phyloP scores from a whole-genome alignment of 1,284 basidiomycete genomes.

The Peniophora sp. region DNA sequence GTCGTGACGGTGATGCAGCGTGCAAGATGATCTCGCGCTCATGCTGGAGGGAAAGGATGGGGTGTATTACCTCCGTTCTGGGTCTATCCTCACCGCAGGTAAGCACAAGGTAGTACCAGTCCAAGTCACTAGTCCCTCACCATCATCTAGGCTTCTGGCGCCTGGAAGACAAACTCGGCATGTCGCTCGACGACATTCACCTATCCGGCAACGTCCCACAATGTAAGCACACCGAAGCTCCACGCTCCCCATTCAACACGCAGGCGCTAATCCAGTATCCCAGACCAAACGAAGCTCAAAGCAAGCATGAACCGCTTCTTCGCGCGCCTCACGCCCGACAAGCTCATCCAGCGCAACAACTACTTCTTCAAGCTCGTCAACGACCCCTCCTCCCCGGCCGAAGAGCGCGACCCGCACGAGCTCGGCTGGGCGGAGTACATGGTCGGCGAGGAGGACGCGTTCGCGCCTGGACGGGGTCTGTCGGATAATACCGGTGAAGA shows the following conservation, averaged over 20 bases:
- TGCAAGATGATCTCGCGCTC: conserved; percentile 70
- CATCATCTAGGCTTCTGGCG: conserved; percentile 60
- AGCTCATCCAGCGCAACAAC: conserved; percentile 69
- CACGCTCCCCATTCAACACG: not conserved
- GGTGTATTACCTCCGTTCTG: conserved; percentile 63
- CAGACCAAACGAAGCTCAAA: conserved; percentile 60
- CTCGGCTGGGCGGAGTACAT: conserved; percentile 60
- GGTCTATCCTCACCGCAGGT: conserved; percentile 58
- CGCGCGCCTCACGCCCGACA: conserved; percentile 52
- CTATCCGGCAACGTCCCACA: conserved; percentile 58
- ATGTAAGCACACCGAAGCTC: conserved; percentile 39
- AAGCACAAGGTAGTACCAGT: conserved; percentile 7
- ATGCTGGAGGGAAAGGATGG: conserved; percentile 71
- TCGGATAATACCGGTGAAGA: not conserved
- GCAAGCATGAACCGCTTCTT: conserved; percentile 66
- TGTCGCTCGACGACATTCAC: conserved; percentile 69
- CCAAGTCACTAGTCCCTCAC: not conserved
- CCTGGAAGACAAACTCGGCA: conserved; percentile 68
- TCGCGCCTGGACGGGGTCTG: conserved; percentile 21
- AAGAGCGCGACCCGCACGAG: conserved; percentile 50
- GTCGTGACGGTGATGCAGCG: conserved; percentile 17
- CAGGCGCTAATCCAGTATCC: not conserved
- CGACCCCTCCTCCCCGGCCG: conserved; percentile 9
- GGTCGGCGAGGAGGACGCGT: conserved; percentile 57
- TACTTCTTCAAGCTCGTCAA: conserved; percentile 56